Conservation (phyloP, 306 rosid species). For the Calophaca sinica region DNA sequence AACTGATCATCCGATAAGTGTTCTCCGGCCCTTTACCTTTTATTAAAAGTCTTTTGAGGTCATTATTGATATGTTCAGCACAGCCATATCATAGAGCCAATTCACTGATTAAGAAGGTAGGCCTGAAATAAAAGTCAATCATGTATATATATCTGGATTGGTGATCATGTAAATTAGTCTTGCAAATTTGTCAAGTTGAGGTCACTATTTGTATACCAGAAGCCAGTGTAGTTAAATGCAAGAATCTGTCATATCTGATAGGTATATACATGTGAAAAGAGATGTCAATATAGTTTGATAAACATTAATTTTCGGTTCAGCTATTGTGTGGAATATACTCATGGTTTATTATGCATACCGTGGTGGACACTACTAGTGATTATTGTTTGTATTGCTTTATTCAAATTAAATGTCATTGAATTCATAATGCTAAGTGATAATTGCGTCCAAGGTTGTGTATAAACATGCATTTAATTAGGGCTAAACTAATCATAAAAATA, state of each 20-base stretch:
- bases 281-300: conserved; percentile 28
- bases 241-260: not conserved
- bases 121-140: conserved; percentile 56
- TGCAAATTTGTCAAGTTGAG: conserved; percentile 36
- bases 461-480: no score
- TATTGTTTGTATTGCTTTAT: conserved; percentile 30
- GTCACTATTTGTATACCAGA: conserved; percentile 25
- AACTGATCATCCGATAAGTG: conserved; percentile 45
- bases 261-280: conserved; percentile 33
- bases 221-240: conserved; percentile 3
- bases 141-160: conserved; percentile 34
- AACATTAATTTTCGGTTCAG: conserved; percentile 12
- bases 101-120: conserved; percentile 28
- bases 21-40: not conserved
- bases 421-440: conserved; percentile 1
- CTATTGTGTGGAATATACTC: conserved; percentile 6
- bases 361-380: not conserved
- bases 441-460: no score
- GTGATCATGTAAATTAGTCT: conserved; percentile 41
- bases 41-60: conserved; percentile 6
- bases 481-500: conserved; percentile 25
- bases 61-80: no score
- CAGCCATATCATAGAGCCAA: not conserved
- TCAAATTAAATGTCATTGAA: not conserved
- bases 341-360: no score